phyloP scores from a whole-genome alignment of 1,139 yeast species.

The Diutina pseudorugosa region DNA sequence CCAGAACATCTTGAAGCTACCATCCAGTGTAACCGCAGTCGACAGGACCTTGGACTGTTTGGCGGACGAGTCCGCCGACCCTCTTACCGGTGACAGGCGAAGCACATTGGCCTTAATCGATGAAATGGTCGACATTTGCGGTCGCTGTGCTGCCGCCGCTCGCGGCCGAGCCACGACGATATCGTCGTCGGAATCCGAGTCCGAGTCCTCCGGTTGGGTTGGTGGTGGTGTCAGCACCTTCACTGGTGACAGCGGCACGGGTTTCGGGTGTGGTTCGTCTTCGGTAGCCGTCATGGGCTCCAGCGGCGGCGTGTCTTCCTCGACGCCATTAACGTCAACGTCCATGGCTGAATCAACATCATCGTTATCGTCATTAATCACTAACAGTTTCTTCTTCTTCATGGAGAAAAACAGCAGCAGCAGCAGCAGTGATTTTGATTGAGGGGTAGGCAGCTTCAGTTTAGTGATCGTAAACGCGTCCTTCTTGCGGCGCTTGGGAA shows the following conservation, averaged over 20 bases:
- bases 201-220: neutral
- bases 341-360: neutral
- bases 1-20: conserved; percentile 72
- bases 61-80: conserved; percentile 14
- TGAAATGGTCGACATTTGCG: conserved; percentile 10
- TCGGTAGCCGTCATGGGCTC: conserved; percentile 4
- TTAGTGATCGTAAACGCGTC: neutral
- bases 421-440: neutral
- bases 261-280: conserved; percentile 5
- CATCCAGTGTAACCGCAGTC: conserved; percentile 19
- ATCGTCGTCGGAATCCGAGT: conserved; percentile 25
- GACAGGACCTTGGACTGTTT: conserved; percentile 37
- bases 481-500: conserved; percentile 7
- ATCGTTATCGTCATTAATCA: neutral
- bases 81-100: conserved; percentile 16
- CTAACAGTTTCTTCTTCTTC: neutral
- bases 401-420: conserved; percentile 2
- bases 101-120: conserved; percentile 15
- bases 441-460: neutral
- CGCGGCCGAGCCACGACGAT: conserved; percentile 35
- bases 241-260: neutral
- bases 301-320: conserved; percentile 3
- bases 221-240: neutral
- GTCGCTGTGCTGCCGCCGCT: conserved; percentile 17
- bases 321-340: neutral